Conservation (phyloP, 176 grass and related monocot genomes). For the Rhynchospora breviuscula region DNA sequence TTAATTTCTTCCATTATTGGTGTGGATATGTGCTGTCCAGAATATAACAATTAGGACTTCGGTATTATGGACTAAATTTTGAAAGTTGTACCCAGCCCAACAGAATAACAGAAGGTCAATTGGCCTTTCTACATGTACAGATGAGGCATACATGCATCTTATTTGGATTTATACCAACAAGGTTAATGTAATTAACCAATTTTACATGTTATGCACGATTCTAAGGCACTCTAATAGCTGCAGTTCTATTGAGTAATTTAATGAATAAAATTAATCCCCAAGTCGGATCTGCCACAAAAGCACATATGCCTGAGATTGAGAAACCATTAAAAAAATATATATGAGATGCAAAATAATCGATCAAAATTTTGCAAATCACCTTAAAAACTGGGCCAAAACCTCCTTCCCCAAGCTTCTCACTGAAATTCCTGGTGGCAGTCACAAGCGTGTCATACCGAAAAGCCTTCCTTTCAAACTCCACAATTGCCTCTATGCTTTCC, state of each 20-base stretch:
- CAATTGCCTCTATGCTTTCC: conserved; percentile 31
- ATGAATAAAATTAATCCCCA: background rate
- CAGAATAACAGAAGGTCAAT: background rate
- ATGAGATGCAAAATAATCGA: background rate
- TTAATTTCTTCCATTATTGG: background rate
- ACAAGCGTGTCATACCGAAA: conserved; percentile 35
- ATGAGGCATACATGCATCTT: background rate
- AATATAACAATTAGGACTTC: background rate
- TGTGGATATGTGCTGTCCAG: background rate
- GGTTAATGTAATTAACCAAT: background rate
- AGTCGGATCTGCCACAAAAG: background rate
- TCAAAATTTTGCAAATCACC: conserved; percentile 25
- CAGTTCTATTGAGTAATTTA: background rate
- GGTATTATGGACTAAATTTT: background rate
- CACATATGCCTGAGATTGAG: background rate
- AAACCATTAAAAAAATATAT: background rate
- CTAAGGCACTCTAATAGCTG: background rate
- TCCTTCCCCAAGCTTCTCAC: conserved; percentile 36
- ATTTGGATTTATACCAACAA: background rate
- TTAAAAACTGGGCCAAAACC: conserved; percentile 45
- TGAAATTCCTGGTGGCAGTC: conserved; percentile 34
- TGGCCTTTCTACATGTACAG: background rate
- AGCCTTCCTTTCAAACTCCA: conserved; percentile 24
- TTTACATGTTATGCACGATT: background rate
- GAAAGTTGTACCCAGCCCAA: background rate